Conservation (phyloP, 768 basidiomycete genomes). For the Chiua virens region DNA sequence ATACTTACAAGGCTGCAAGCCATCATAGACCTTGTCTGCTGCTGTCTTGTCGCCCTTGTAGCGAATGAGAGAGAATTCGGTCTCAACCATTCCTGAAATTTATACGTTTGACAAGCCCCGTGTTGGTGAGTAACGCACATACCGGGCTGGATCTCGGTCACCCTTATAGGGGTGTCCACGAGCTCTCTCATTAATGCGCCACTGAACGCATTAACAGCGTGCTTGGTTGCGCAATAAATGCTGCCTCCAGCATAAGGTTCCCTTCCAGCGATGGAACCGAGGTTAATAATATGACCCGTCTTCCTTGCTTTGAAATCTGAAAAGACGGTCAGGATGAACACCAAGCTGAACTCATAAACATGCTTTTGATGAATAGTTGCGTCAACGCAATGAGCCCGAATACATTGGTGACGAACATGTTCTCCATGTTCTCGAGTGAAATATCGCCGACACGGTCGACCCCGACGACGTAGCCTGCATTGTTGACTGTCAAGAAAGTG, state of each 20-base stretch:
- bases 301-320: constrained; percentile 77
- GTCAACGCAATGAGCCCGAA: constrained; percentile 83
- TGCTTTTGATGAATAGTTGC: constrained; percentile 67
- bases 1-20: constrained; percentile 76
- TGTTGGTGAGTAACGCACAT: constrained; percentile 13
- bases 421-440: constrained; percentile 72
- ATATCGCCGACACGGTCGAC: constrained; percentile 85
- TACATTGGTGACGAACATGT: constrained; percentile 82
- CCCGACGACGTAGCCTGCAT: constrained; percentile 90
- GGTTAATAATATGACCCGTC: constrained; percentile 88
- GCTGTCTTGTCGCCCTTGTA: constrained; percentile 81
- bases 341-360: background rate
- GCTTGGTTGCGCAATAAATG: constrained; percentile 92
- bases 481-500: constrained; percentile 47
- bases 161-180: constrained; percentile 89
- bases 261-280: constrained; percentile 88
- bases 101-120: background rate
- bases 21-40: constrained; percentile 90
- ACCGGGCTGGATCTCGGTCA: constrained; percentile 95
- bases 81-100: constrained; percentile 74
- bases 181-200: constrained; percentile 81
- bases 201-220: constrained; percentile 85
- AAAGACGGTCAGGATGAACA: constrained; percentile 10
- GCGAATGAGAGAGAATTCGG: constrained; percentile 89
- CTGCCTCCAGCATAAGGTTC: constrained; percentile 90